Evolutionary conservation across 2,329 filamentous ascomycete genomes (phyloP), one percentile per base, ranked within the genome.

Genomic region (Stachybotrys chartarum): DNA sequence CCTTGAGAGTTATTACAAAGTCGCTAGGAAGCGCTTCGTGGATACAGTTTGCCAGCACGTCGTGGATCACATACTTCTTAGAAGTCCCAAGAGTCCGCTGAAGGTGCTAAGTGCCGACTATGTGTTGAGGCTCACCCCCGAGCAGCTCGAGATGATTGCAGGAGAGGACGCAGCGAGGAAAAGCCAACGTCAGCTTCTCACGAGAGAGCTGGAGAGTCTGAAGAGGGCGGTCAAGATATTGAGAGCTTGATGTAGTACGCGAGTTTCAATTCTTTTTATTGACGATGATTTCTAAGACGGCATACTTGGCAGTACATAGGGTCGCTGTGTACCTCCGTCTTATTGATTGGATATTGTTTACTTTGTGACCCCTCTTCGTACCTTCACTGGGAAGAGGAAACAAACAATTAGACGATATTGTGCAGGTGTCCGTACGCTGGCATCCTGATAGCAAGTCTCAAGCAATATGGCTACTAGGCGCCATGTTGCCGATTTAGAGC

Each of bases 21-120:
- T 87, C 1, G 75, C 83, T 0, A 74, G 73, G 11, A 80, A 81
- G 62, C 78, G 83, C 0, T 87, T 89, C 56, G 76, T 86, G 1
- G 86, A 90, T 60, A 78, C 74, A 3, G 66, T 90, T 1, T 83
- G 75, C 62, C 77, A 78, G 58, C 85, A 88, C 59, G 81, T 77
- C 0, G 70, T 81, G 1, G 76, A 80, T 47, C 69, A 83, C 61
- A 74, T 75, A 56, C 72, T 89, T 0, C 67, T 87, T 0, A 69
- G 68, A 1, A 76, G 78, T 0, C 63, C 73, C 0, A 59, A 72
- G 0, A 79, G 79, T 6, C 84, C 84, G 0, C 68, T 86, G 2
- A 72, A 68, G 11, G 68, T 82, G 0, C 77, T 89, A 48, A 78
- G 72, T 0, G 72, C 82, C 0, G 64, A 73, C 0, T 78, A 79